phyloP scores from a whole-genome alignment of 2,329 filamentous ascomycete species.

The Pseudogymnoascus sp. region DNA sequence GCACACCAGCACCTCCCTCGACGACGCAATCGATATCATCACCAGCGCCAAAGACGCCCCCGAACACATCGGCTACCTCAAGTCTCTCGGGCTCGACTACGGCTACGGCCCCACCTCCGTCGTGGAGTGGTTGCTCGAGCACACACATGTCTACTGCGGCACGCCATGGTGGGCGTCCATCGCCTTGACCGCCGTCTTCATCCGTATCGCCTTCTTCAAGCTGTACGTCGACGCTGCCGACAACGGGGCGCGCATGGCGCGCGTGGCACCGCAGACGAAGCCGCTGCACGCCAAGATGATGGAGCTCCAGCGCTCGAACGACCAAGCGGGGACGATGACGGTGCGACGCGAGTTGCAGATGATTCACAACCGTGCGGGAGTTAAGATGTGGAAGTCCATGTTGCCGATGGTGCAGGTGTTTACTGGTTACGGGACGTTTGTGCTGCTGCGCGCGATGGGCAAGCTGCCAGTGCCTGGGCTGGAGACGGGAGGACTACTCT shows the following conservation, averaged over 20 bases:
- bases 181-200: constrained; percentile 51
- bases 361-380: constrained; percentile 47
- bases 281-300: constrained; percentile 51
- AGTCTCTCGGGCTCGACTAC: constrained; percentile 76
- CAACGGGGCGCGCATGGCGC: constrained; percentile 51
- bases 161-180: constrained; percentile 80
- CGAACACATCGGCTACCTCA: constrained; percentile 74
- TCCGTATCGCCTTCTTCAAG: constrained; percentile 59
- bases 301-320: constrained; percentile 27
- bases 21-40: constrained; percentile 17
- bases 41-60: constrained; percentile 18
- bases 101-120: constrained; percentile 70
- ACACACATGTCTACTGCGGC: constrained; percentile 66
- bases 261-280: constrained; percentile 48
- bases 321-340: constrained; percentile 40
- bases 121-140: constrained; percentile 72
- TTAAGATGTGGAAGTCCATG: constrained; percentile 43
- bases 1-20: constrained; percentile 14
- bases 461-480: constrained; percentile 73
- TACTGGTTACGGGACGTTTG: constrained; percentile 74
- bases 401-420: constrained; percentile 56
- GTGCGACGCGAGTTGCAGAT: constrained; percentile 39
- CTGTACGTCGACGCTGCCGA: constrained; percentile 56
- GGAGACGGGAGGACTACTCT: constrained; percentile 60
- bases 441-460: constrained; percentile 65